Base-by-base conservation (phyloP, 2,329 filamentous ascomycete genomes). In the Trichoderma sp. region DNA sequence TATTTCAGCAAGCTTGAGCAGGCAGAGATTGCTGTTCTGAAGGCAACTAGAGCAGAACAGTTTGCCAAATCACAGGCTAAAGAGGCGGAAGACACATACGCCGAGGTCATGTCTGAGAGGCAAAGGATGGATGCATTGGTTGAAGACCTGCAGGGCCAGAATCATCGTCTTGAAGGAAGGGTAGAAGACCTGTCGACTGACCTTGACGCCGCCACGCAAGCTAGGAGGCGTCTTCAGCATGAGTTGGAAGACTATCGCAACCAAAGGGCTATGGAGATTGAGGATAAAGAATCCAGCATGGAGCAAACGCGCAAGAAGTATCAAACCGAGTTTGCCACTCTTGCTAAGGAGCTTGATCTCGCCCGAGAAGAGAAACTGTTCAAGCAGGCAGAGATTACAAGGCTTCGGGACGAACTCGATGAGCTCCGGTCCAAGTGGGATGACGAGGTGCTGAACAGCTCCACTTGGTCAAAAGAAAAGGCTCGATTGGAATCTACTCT, bases 291-390 rank as follows among this genome's bases (percentile, higher is more conserved):
- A 80, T 91, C 91, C 11, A 96, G 92, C 73, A 92, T 97, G 88
- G 96, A 99, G 81, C 95, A 98, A 81, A 97, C 95, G 55, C 89
- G 95, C 76, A 96, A 95, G 85, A 99, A 98, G 84, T 99, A 98
- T 78, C 96, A 98, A 78, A 88, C 91, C 53, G 95, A 99, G 79
- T 93, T 97, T 77, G 91, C 93, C 19, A 92, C 92, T 4, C 84
- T 98, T 60, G 96, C 92, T 64, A 94, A 94, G 75, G 96, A 99
- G 81, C 88, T 99, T 31, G 95, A 98, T 77, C 87, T 97, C 71
- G 94, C 97, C 74, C 91, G 96, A 43, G 94, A 98, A 78, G 95
- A 96, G 80, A 89, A 85, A 85, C 92, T 84, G 81, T 97, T 83
- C 86, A 95, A 86, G 87, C 93, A 96, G 74, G 89, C 92, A 43